Base-by-base conservation (phyloP, 176 grass and related monocot species). In the Rhynchospora pubera region DNA sequence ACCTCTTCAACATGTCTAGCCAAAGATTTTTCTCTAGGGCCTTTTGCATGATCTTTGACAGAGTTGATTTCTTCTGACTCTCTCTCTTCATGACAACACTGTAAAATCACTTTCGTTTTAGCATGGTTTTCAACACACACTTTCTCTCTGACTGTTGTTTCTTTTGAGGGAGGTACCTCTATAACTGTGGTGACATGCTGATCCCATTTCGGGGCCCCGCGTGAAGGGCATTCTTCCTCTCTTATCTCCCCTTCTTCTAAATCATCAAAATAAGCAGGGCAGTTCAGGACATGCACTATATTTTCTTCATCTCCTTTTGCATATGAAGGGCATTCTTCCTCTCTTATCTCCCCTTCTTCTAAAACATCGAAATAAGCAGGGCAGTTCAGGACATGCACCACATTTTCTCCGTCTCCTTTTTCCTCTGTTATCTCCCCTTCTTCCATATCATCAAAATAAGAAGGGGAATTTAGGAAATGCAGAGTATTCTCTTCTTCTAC, bases 281-380 rank as follows among this genome's bases (percentile, higher is more conserved):
- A 1, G 52, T 78, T 86, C 11, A 79, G 65, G 75, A 21, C 48
- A 76, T 55, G 22, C 14, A 7, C 83, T 43, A 55, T 53, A 32
- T 51, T 11, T 19, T 66, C 42, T 22, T 42, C 26, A 53, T 87
- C 77, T 47, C 46, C 43, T 21, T 69, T 47, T 75, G 34, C 4
- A 5, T 39, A 75, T 74, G 58, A 9, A 60, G 14, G 6, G 65
- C 30, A 7, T 69, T 14, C 34, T 67, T 85, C 78, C 70, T 60
- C 82, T 85, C 81, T 90, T 59, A 91, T 81, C 78, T 90, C 84
- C 46, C 90, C 89, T 91, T 91, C 85, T 90, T 90, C 92, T 86
- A 70, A 52, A 84, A 80, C 81, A 79, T 86, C 23, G 16, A 48
- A 12, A 34, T 32, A 57, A 82, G 69, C n/a, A 63, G n/a, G 67